phyloP scores from a whole-genome alignment of 1,284 basidiomycete genomes.

The Takashimella tepidaria region DNA sequence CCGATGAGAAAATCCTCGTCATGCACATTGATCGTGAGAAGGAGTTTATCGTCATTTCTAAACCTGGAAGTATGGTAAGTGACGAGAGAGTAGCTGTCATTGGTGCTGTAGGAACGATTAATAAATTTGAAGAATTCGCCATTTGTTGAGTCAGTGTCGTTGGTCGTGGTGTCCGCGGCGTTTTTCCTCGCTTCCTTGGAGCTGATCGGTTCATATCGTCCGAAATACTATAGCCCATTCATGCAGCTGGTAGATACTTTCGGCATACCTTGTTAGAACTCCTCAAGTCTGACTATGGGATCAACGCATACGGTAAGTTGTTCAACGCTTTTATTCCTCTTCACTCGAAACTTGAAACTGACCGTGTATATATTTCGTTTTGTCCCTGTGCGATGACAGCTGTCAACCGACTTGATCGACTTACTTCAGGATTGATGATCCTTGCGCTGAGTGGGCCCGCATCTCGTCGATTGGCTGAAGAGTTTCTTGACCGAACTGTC shows the following conservation, averaged over 20 bases:
- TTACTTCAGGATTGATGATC: slow-evolving; percentile 96
- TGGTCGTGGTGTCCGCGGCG: too few species aligned
- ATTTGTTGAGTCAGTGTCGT: too few species aligned
- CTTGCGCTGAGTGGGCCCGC: slow-evolving; percentile 70
- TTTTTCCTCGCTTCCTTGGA: slow-evolving; percentile 1
- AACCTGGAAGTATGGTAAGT: slow-evolving; percentile 86
- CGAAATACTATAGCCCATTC: slow-evolving; percentile 61
- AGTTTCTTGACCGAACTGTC: slow-evolving; percentile 75
- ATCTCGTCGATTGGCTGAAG: slow-evolving; percentile 66
- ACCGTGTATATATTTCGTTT: not conserved
- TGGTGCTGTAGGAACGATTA: too few species aligned
- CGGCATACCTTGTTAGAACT: slow-evolving; percentile 85
- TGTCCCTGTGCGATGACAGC: too few species aligned
- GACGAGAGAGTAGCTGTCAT: too few species aligned
- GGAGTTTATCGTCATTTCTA: slow-evolving; percentile 86
- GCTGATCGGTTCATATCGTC: not conserved
- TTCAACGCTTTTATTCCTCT: not conserved
- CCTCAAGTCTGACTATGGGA: slow-evolving; percentile 76
- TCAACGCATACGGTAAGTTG: slow-evolving; percentile 59
- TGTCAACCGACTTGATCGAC: slow-evolving; percentile 86
- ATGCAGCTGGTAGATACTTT: slow-evolving; percentile 81
- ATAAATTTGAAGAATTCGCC: too few species aligned
- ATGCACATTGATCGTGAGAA: slow-evolving; percentile 69
- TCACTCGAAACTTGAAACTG: too few species aligned
- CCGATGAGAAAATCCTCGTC: slow-evolving; percentile 77